A percentile compares a stretch with the other conserved stretches of the same genome.
These are phyloP conservation scores for Picea sitchensis DNA, from an alignment of 75 land plant genomes.

Conservation along the genomic window DNA sequence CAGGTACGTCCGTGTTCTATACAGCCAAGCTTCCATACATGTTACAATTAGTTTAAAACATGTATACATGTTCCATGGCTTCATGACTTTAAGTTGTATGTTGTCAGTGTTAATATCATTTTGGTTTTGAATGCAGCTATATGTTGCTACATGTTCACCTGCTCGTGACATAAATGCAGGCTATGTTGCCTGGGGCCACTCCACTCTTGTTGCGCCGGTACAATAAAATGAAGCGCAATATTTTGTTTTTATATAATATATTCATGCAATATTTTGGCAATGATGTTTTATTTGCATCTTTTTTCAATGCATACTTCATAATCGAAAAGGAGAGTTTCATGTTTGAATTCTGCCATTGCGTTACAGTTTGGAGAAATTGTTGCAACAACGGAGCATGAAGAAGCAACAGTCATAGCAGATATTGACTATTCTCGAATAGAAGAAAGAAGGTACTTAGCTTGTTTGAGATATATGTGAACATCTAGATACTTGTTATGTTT, in stretches of 20 bases:
- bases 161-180: slow-evolving; percentile 78
- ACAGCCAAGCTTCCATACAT: background rate
- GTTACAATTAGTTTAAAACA: background rate
- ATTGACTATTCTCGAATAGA: slow-evolving; percentile 81
- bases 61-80: background rate
- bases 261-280: too few relatives aligned
- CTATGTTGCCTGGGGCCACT: slow-evolving; percentile 97
- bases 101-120: background rate
- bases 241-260: too few relatives aligned
- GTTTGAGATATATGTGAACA: too few relatives aligned
- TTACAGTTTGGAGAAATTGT: slow-evolving; percentile 91
- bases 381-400: slow-evolving; percentile 89
- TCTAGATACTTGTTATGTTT: background rate
- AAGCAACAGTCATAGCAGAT: slow-evolving; percentile 71
- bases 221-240: background rate
- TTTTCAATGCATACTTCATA: too few relatives aligned
- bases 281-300: too few relatives aligned
- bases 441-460: slow-evolving; percentile 52
- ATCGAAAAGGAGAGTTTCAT: background rate
- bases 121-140: slow-evolving; percentile 46
- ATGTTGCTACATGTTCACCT: slow-evolving; percentile 95
- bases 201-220: slow-evolving; percentile 94
- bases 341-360: background rate
- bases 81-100: background rate
- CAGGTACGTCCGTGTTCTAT: slow-evolving; percentile 51